A percentile compares a stretch with the other conserved stretches of the same genome.
Evolutionary conservation across 129 eudicot species (phyloP).

Genomic region (Saposhnikovia divaricata): DNA sequence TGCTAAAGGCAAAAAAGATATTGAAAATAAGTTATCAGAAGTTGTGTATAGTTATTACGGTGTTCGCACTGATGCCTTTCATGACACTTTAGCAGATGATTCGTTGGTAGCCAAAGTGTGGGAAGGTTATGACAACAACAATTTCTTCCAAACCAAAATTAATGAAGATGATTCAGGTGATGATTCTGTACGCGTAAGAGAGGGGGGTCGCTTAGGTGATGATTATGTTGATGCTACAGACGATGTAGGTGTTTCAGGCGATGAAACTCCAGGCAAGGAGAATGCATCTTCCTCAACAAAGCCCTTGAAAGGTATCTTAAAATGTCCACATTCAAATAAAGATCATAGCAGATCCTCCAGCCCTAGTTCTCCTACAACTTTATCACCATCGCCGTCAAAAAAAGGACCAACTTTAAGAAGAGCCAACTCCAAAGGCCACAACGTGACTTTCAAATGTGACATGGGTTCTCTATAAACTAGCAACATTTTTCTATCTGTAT

Average conservation of each 20-base stretch:
- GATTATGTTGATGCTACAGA: background rate
- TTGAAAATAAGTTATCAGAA: background rate
- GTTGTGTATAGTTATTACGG: background rate
- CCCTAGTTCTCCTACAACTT: constrained; percentile 15
- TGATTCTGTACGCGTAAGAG: background rate
- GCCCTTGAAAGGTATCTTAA: constrained; percentile 43
- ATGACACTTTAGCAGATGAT: background rate
- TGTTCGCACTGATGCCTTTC: background rate
- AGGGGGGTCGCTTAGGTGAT: constrained; percentile 10
- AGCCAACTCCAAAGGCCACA: constrained; percentile 51
- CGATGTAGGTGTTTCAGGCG: background rate
- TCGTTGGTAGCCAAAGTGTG: background rate
- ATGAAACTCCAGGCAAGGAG: constrained; percentile 2
- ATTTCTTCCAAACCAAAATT: background rate
- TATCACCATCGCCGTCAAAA: background rate
- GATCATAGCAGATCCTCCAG: background rate
- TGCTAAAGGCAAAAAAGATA: constrained; percentile 16
- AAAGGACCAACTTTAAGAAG: constrained; percentile 19
- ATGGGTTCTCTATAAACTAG: background rate
- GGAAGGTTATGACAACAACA: background rate
- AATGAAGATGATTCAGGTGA: background rate
- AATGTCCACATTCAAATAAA: constrained; percentile 25
- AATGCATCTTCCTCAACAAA: constrained; percentile 3
- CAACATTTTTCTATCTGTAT: background rate
- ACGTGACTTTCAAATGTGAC: constrained; percentile 31